Evolutionary conservation across 257 asterid species (phyloP), one percentile per base, ranked within the genome.

Genomic region (Mentha longifolia): DNA sequence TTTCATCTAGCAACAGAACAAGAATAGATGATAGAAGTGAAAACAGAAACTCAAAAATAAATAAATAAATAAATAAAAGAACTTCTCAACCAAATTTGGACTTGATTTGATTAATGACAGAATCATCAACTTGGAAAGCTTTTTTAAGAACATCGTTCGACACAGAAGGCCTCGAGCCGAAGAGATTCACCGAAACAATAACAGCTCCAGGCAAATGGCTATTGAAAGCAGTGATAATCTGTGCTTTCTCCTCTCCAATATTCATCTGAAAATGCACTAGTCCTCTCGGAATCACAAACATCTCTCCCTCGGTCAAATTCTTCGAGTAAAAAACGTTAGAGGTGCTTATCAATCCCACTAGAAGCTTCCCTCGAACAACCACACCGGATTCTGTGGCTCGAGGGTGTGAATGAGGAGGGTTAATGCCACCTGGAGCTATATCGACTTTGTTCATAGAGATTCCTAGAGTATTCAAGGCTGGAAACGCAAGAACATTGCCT

Each of bases 351-450:
- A 88, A 65, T n/a, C 95, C 92, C 9, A 77, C 89, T 0, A 83
- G 79, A 31, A 90, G 20, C 54, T 67, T 74, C 61, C 95, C 89
- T 14, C 69, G 62, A 1, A 85, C 17, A 19, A 90, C 79, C 12
- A 90, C n/a, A 1, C 88, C 88, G 0, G 80, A 45, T 19, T 90
- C 90, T 0, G 89, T 20, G 3, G 93, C 89, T 1, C 92, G 81
- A 3, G 93, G 92, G 56, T 90, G 97, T 15, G 74, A 62, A 57
- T 90, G 95, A 1, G 88, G 89, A 2, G 88, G 90, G 16, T 82
- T 85, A 0, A 85, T 20, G 6, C 91, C 91, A 0, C 87, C 93
- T 0, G 82, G 83, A 1, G 72, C 81, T 2, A 79, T 39, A 16
- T 83, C 85, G 2, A 86, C 87, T 5, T 88, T 77, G 71, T 85